A percentile compares a stretch with the other conserved stretches of the same genome.
phyloP scores from a whole-genome alignment of 169 alveolate species.

The Eimeria necatrix region DNA sequence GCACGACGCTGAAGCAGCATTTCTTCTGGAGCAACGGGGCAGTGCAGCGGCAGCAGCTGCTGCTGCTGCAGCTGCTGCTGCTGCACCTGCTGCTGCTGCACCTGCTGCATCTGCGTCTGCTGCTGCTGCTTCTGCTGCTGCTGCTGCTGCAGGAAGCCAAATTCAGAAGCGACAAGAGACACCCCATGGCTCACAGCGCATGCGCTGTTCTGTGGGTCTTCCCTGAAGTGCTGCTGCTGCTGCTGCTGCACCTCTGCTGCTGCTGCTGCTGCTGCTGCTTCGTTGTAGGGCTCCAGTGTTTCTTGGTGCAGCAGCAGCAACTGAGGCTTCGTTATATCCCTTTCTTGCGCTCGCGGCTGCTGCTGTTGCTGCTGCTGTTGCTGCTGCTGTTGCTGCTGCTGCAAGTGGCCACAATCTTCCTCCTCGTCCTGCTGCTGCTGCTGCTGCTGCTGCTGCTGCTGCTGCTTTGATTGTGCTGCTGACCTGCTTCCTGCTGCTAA shows the following conservation, averaged over 20 bases:
- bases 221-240: neutral
- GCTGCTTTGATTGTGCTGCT: neutral
- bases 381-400: neutral
- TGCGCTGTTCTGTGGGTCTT: neutral
- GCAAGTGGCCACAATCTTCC: neutral
- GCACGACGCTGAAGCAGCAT: slow-evolving; percentile 11
- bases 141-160: neutral
- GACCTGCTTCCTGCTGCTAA: slow-evolving; percentile 57
- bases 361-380: slow-evolving; percentile 15
- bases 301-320: slow-evolving; percentile 7
- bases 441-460: slow-evolving; percentile 12
- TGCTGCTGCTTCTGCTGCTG: too few relatives aligned
- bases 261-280: slow-evolving; percentile 27
- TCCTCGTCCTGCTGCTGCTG: slow-evolving; percentile 27
- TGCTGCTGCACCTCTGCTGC: slow-evolving; percentile 20
- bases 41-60: neutral
- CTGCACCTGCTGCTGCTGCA: neutral
- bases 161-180: neutral
- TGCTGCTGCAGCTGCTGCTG: neutral
- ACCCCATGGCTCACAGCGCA: neutral
- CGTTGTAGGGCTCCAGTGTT: neutral
- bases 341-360: neutral
- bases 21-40: neutral
- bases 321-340: neutral
- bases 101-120: too few relatives aligned